Conservation (phyloP, 2,329 filamentous ascomycete species). For the Onygena corvina region DNA sequence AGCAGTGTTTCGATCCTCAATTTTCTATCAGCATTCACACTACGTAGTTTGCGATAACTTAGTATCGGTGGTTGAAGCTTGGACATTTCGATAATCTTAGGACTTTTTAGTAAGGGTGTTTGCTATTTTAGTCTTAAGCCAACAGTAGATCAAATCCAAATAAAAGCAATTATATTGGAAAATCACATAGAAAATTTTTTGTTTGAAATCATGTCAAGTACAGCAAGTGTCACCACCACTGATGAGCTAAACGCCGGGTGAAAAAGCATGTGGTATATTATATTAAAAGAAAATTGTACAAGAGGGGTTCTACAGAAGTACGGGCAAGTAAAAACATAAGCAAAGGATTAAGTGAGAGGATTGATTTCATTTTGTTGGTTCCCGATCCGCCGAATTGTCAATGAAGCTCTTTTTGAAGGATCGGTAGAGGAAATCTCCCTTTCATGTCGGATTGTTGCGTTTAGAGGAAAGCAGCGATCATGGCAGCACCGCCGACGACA, state of each 20-base stretch:
- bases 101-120: no score
- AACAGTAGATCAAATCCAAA: background rate
- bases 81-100: no score
- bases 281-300: background rate
- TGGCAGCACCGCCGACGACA: slow-evolving; percentile 32
- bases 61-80: no score
- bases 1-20: no score
- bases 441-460: background rate
- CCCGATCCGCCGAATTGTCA: background rate
- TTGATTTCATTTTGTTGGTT: background rate
- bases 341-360: background rate
- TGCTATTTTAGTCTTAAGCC: no score
- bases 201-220: background rate
- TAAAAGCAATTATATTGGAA: background rate
- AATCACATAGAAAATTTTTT: background rate
- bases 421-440: background rate
- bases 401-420: background rate
- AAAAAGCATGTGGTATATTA: slow-evolving; percentile 4
- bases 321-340: background rate
- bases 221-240: background rate
- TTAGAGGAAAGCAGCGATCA: slow-evolving; percentile 35
- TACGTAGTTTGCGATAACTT: no score
- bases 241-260: background rate
- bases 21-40: no score
- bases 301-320: background rate